Evolutionary conservation across 2,329 filamentous ascomycete genomes (phyloP).

Genomic region (Epichloe sibirici): DNA sequence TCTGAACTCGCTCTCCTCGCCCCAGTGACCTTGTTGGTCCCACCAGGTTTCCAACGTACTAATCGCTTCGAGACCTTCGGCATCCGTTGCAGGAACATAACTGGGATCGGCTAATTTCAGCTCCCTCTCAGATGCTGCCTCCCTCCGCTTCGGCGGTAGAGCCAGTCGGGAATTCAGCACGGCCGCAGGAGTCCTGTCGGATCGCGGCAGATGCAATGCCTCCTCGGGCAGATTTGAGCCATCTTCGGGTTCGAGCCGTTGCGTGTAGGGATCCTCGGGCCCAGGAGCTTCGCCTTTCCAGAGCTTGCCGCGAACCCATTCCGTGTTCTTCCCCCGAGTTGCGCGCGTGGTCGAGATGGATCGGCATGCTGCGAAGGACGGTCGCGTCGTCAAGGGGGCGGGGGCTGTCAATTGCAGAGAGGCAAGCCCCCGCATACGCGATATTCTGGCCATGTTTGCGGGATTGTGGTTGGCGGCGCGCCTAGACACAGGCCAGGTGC

Average conservation of each 20-base stretch:
- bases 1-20: slow-evolving; percentile 28
- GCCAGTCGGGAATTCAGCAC: slow-evolving; percentile 19
- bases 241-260: slow-evolving; percentile 17
- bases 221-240: slow-evolving; percentile 20
- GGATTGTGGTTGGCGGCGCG: not conserved
- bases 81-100: slow-evolving; percentile 36
- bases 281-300: slow-evolving; percentile 29
- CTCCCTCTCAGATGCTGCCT: slow-evolving; percentile 22
- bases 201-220: slow-evolving; percentile 12
- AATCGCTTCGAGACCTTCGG: slow-evolving; percentile 34
- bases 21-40: slow-evolving; percentile 41
- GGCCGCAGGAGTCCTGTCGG: slow-evolving; percentile 14
- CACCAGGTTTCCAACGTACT: slow-evolving; percentile 39
- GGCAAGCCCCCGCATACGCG: slow-evolving; percentile 23
- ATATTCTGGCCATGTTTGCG: slow-evolving; percentile 31
- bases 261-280: slow-evolving; percentile 26
- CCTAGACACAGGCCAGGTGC: not conserved
- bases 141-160: slow-evolving; percentile 21
- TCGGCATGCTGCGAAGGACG: slow-evolving; percentile 16
- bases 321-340: slow-evolving; percentile 20
- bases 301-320: slow-evolving; percentile 27
- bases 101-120: slow-evolving; percentile 17
- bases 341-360: slow-evolving; percentile 24
- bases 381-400: slow-evolving; percentile 12
- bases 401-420: slow-evolving; percentile 17